These are phyloP conservation scores for Malus orientalis DNA, from an alignment of 306 rosid species.

Conservation along the genomic window DNA sequence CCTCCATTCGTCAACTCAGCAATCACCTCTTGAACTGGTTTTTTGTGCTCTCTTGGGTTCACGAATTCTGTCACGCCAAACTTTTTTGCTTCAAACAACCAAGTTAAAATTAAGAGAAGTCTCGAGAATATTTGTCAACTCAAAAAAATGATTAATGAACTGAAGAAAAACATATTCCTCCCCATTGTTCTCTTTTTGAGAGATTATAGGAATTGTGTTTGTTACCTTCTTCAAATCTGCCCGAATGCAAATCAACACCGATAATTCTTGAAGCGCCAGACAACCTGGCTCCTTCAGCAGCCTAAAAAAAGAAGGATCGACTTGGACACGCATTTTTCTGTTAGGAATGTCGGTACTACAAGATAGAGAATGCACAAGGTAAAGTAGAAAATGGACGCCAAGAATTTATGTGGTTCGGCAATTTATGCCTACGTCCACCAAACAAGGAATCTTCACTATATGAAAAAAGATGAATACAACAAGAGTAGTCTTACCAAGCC, in stretches of 20 bases:
- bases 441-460: no score
- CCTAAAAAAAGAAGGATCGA: conserved; percentile 23
- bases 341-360: no score
- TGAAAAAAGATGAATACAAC: no score
- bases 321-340: neutral
- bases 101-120: neutral
- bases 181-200: neutral
- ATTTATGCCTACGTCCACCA: no score
- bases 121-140: neutral
- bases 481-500: no score
- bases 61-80: conserved; percentile 45
- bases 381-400: no score
- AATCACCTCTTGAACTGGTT: conserved; percentile 28
- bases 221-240: conserved; percentile 65
- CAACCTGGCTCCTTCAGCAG: conserved; percentile 86
- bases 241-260: conserved; percentile 71
- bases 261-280: conserved; percentile 72
- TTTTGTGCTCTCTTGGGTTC: conserved; percentile 38
- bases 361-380: no score
- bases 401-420: no score
- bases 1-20: neutral
- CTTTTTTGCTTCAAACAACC: conserved; percentile 26
- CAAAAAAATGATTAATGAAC: neutral
- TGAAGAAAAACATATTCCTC: no score
- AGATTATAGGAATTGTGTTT: neutral